Base-by-base conservation (phyloP, 1,284 basidiomycete species). In the Ceratobasidium sp. region DNA sequence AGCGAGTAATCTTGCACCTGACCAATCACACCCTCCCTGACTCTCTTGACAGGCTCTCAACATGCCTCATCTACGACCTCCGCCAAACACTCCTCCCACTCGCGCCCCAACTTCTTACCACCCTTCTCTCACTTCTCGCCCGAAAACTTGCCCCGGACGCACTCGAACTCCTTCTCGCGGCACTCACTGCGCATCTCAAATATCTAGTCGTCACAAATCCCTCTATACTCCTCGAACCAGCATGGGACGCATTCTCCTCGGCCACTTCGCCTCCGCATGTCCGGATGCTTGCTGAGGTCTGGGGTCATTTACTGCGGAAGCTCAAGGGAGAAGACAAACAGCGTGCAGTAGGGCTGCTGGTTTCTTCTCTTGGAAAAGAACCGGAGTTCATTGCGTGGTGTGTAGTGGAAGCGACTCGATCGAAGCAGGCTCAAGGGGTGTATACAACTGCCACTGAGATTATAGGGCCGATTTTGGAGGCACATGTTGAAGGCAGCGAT, bases 11-110 rank as follows among this genome's bases (percentile, higher is more conserved):
- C 6, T 6, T 61, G 46, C 23, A 62, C 62, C 48, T 5, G 78
- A 59, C 15, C 28, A 38, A 59, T 59, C 71, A 68, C 78, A n/a
- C 76, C 67, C 74, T 81, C 83, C 17, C 61, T 61, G 66, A 81
- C 77, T 74, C 66, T 50, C 71, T 73, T 54, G 59, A 26, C 76
- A 95, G 93, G 81, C 86, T 95, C 40, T 84, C 95, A 40, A 92
- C 94, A 84, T 93, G 93, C 82, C 84, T 95, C 54, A 86, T 89
- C 1, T 90, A 94, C 80, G 94, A 95, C 83, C 87, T 95, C 28
- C 92, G 93, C 17, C 90, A 89, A 5, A 93, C 93, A 0, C 83
- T 95, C 5, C 85, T 87, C 0, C 91, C 92, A 0, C 84, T 87
- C 3, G 94, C 93, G 80, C 82, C 85, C 3, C 83, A 87, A 20